Conservation (phyloP, 2,329 filamentous ascomycete species). For the Cladosporium colombiae region DNA sequence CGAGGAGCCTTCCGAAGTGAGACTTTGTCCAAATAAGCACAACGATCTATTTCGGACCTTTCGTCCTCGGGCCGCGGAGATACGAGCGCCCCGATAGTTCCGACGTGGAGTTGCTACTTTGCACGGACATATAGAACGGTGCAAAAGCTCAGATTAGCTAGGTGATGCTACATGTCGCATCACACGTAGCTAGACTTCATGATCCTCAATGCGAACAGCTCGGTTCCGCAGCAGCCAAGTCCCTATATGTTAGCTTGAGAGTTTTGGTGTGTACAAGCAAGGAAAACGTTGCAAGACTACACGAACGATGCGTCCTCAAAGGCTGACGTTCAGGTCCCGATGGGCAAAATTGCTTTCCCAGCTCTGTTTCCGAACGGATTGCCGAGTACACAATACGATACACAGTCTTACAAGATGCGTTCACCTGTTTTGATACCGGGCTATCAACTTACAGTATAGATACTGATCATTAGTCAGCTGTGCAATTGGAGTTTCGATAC, state of each 20-base stretch:
- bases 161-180: background rate
- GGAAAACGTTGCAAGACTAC: background rate
- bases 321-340: background rate
- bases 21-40: too few species aligned
- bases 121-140: too few species aligned
- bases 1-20: too few species aligned
- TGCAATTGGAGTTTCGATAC: background rate
- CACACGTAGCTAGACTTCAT: background rate
- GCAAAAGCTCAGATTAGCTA: too few species aligned
- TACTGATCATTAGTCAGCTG: background rate
- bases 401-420: background rate
- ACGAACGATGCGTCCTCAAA: background rate
- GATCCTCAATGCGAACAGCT: background rate
- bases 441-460: background rate
- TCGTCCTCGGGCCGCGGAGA: too few species aligned
- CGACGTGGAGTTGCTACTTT: too few species aligned
- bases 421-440: background rate
- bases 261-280: background rate
- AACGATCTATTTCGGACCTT: too few species aligned
- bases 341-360: background rate
- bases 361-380: background rate
- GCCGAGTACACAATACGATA: background rate
- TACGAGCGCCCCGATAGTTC: too few species aligned
- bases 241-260: background rate
- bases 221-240: background rate